Conservation (phyloP, 2,329 filamentous ascomycete genomes). For the Botrytis sinoallii region DNA sequence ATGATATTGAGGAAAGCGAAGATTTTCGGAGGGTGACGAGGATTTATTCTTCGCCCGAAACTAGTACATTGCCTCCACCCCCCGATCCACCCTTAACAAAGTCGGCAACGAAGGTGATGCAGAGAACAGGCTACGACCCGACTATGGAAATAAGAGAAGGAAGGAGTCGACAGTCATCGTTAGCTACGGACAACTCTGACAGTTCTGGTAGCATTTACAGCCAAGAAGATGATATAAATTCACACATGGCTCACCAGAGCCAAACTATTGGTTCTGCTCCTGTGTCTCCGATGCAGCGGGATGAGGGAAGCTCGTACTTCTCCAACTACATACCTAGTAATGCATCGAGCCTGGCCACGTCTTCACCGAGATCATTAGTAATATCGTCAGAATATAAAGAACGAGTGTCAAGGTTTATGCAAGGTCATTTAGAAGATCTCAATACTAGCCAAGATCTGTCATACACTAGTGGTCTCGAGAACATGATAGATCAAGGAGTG, state of each 20-base stretch:
- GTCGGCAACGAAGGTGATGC: constrained; percentile 27
- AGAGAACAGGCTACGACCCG: constrained; percentile 28
- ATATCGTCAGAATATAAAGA: constrained; percentile 12
- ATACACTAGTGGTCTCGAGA: constrained; percentile 4
- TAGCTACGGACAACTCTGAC: constrained; percentile 12
- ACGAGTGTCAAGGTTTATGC: constrained; percentile 5
- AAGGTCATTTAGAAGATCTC: constrained; percentile 1
- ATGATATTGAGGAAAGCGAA: not conserved
- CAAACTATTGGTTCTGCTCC: not conserved
- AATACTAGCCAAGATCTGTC: not conserved
- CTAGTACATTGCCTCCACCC: not conserved
- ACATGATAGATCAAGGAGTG: constrained; percentile 18
- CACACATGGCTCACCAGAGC: not conserved
- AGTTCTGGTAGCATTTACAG: constrained; percentile 18
- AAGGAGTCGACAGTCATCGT: not conserved
- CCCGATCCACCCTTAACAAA: constrained; percentile 20
- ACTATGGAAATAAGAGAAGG: constrained; percentile 9
- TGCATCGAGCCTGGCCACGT: not conserved
- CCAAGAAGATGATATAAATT: not conserved
- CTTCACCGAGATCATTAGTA: not conserved
- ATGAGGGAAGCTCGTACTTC: not conserved
- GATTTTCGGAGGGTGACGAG: not conserved
- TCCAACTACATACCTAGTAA: not conserved
- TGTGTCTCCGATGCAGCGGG: not conserved
- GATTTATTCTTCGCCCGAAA: constrained; percentile 10